These are phyloP conservation scores for Lodderomyces pseudojiufengensis DNA, from an alignment of 1,139 yeast species.

Conservation along the genomic window DNA sequence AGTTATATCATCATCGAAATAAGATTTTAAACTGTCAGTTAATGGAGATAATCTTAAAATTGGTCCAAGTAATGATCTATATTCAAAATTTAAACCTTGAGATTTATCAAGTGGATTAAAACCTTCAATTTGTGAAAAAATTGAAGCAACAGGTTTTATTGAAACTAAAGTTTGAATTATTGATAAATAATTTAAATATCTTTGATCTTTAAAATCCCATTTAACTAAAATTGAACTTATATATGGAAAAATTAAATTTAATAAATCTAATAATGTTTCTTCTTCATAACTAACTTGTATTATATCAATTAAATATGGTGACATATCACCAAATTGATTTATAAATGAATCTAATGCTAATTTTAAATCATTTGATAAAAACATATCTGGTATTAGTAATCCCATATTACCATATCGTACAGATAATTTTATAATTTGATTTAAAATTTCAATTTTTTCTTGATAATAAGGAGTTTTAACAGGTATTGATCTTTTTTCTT, in stretches of 20 bases:
- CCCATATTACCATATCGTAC: slow-evolving; percentile 68
- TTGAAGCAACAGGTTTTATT: slow-evolving; percentile 59
- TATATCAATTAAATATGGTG: slow-evolving; percentile 57
- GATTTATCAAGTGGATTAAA: slow-evolving; percentile 45
- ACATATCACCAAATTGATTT: slow-evolving; percentile 31
- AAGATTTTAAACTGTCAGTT: slow-evolving; percentile 39
- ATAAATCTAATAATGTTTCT: slow-evolving; percentile 57
- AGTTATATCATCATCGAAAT: slow-evolving; percentile 42
- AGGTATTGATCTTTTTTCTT: slow-evolving; percentile 38
- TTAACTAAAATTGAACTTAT: slow-evolving; percentile 30
- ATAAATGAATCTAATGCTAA: slow-evolving; percentile 28
- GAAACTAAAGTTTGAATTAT: slow-evolving; percentile 58
- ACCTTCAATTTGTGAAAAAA: slow-evolving; percentile 54
- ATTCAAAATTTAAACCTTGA: slow-evolving; percentile 53
- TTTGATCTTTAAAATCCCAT: slow-evolving; percentile 41
- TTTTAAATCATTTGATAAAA: slow-evolving; percentile 37
- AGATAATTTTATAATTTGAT: slow-evolving; percentile 50
- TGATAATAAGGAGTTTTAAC: slow-evolving; percentile 37
- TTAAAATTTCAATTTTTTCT: slow-evolving; percentile 38
- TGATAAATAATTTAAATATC: slow-evolving; percentile 49
- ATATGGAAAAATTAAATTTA: slow-evolving; percentile 53
- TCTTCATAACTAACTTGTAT: slow-evolving; percentile 61
- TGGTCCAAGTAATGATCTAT: slow-evolving; percentile 70
- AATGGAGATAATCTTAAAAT: slow-evolving; percentile 74
- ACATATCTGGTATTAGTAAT: slow-evolving; percentile 70